Evolutionary conservation across 202 grass and related monocot genomes (phyloP), one percentile per base, ranked within the genome.

Genomic region (Miscanthus sacchariflorus): DNA sequence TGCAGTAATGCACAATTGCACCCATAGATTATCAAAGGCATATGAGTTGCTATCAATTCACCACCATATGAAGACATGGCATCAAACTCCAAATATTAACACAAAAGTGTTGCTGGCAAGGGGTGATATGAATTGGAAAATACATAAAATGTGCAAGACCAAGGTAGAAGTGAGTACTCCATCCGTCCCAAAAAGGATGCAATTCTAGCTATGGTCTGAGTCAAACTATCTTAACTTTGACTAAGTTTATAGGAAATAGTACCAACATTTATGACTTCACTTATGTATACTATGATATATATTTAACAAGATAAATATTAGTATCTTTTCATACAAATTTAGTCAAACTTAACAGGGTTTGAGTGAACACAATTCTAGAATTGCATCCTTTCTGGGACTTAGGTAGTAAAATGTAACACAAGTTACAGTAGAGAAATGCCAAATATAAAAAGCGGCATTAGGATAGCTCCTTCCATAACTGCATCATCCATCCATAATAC

Each of bases 401-500:
- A 61, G 58, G 58, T 61, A 23, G 28, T 56, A 82, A 71, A 2
- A 11, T 28, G 25, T 58, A 58, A 19, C 35, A 83, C 7, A 42
- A 83, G 63, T 82, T 54, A 71, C 18, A 25, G 36, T 38, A 13
- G 45, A 59, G 6, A 83, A 59, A 72, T 61, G 69, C 19, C 7
- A 24, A 10, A 49, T 81, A 33, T 52, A 21, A 69, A 85, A 86
- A 17, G 17, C 43, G 59, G 23, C 66, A 38, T 27, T 45, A 12
- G 11, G 27, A 74, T 74, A 38, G 9, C 36, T 73, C 64, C 50
- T 72, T 73, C 85, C 25, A 80, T 72, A 38, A 70, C 50, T 77
- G 77, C 36, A 76, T 76, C 59, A 81, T 68, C 61, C 50, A 74
- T 61, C 50, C 38, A 74, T 45, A 33, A 40, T 11, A 9, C 40